These are phyloP conservation scores for Paramecium primaurelia DNA, from an alignment of 73 alveolate genomes.

Conservation along the genomic window DNA sequence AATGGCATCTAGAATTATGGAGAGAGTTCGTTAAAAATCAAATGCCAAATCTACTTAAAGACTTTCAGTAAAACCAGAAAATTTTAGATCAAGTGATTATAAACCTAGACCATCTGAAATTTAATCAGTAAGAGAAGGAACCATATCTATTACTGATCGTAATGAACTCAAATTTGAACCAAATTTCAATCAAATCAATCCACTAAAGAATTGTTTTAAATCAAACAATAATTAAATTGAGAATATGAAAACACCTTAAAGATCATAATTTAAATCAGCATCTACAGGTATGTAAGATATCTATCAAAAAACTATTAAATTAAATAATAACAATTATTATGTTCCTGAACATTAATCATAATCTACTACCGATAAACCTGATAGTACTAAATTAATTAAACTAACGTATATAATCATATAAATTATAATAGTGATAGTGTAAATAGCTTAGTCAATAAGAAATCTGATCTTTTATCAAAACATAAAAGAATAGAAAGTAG, in stretches of 20 bases:
- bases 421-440: neutral
- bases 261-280: neutral
- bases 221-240: neutral
- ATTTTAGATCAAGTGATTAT: conserved; percentile 2
- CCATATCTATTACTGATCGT: neutral
- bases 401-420: neutral
- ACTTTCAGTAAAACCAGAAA: neutral
- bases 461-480: neutral
- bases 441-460: neutral
- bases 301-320: neutral
- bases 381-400: neutral
- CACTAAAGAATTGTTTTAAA: neutral
- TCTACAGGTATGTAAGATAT: neutral
- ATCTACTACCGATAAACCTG: neutral
- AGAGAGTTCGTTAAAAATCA: conserved; percentile 1
- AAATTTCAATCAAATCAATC: neutral
- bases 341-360: neutral
- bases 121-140: neutral
- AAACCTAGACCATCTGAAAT: neutral
- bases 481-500: neutral
- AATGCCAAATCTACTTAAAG: neutral
- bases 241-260: neutral
- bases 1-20: conserved; percentile 11
- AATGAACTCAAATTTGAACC: neutral
- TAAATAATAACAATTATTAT: neutral